These are phyloP conservation scores for Wickerhamomyces bisporus DNA, from an alignment of 805 yeast genomes.

Conservation along the genomic window DNA sequence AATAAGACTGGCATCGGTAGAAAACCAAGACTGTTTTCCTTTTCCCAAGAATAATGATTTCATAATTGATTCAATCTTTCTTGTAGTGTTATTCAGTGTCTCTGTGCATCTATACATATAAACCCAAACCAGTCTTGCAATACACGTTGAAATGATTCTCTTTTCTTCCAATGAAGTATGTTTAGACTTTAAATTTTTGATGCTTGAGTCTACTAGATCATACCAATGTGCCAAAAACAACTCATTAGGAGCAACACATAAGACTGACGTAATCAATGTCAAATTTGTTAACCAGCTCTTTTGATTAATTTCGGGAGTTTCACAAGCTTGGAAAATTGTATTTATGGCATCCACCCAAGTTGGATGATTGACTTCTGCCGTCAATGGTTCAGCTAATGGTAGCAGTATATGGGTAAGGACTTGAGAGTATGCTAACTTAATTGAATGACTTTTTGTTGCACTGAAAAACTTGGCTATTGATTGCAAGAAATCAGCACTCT, in stretches of 20 bases:
- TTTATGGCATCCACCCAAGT: constrained; percentile 84
- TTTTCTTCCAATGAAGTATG: constrained; percentile 37
- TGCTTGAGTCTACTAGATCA: constrained; percentile 54
- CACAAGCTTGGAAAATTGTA: constrained; percentile 47
- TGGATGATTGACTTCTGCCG: constrained; percentile 96
- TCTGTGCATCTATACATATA: constrained; percentile 83
- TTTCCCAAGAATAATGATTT: constrained; percentile 48
- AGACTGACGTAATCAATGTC: constrained; percentile 61
- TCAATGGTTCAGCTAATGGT: constrained; percentile 78
- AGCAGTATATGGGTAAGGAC: constrained; percentile 69
- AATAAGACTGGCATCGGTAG: constrained; percentile 54
- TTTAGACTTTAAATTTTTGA: constrained; percentile 62
- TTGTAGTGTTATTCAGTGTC: constrained; percentile 79
- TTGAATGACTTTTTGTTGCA: constrained; percentile 55
- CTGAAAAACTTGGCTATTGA: constrained; percentile 81
- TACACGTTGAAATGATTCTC: constrained; percentile 54
- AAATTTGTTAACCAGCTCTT: constrained; percentile 65
- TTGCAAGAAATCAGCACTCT: constrained; percentile 83
- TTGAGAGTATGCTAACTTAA: constrained; percentile 78
- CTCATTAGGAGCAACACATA: constrained; percentile 77
- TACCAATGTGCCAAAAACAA: constrained; percentile 73
- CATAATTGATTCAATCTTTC: constrained; percentile 64
- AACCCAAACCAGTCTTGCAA: constrained; percentile 83
- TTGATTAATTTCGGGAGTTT: constrained; percentile 37
- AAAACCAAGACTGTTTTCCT: constrained; percentile 73